These are phyloP conservation scores for Tuber umbilicatum DNA, from an alignment of 495 filamentous ascomycete species.

Conservation along the genomic window DNA sequence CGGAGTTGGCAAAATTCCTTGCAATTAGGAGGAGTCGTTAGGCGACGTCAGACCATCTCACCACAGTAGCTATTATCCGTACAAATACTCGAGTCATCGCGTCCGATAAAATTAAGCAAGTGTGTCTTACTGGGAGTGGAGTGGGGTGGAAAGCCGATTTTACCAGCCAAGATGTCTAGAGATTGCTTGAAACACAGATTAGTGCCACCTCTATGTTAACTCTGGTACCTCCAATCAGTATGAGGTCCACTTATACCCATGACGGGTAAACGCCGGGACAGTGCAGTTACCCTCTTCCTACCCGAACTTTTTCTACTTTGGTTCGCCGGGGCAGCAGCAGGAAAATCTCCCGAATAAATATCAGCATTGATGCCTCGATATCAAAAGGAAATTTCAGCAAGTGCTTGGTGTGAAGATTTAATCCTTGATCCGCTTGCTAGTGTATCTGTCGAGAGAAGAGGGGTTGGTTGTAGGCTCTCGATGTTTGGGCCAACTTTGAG, in stretches of 20 bases:
- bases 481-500: background rate
- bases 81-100: background rate
- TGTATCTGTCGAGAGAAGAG: background rate
- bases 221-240: background rate
- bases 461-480: background rate
- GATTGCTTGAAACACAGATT: background rate
- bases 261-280: background rate
- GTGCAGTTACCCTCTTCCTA: background rate
- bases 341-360: background rate
- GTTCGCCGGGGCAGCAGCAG: background rate
- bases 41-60: background rate
- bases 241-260: background rate
- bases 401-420: background rate
- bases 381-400: background rate
- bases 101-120: background rate
- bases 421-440: background rate
- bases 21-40: background rate
- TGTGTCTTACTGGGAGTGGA: background rate
- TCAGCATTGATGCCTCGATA: background rate
- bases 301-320: background rate
- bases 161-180: background rate
- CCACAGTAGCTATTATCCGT: background rate
- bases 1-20: background rate
- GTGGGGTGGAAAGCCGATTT: background rate
- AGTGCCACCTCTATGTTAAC: background rate